phyloP scores from a whole-genome alignment of 805 yeast genomes.

The Yarrowia divulgata region DNA sequence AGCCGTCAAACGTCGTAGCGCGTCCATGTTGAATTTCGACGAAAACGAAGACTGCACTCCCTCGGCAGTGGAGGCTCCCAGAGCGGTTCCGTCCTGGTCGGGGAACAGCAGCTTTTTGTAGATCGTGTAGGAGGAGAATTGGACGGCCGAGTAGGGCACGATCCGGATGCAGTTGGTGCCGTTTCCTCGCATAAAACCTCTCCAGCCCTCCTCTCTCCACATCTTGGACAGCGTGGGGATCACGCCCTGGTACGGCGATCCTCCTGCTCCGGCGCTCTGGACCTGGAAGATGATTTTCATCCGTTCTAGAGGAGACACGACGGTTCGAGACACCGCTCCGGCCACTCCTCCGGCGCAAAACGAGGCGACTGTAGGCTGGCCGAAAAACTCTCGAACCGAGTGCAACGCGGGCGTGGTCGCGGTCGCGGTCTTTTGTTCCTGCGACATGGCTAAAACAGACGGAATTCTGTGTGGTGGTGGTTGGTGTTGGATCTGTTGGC shows the following conservation, averaged over 20 bases:
- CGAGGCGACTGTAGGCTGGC: conserved; percentile 62
- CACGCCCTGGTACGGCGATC: conserved; percentile 65
- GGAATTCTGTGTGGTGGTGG: background rate
- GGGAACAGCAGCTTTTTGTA: conserved; percentile 56
- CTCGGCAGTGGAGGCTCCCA: conserved; percentile 40
- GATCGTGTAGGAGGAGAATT: conserved; percentile 80
- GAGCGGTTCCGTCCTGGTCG: conserved; percentile 46
- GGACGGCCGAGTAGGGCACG: conserved; percentile 94
- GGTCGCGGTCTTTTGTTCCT: background rate
- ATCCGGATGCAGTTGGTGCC: conserved; percentile 88
- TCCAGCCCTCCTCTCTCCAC: conserved; percentile 90
- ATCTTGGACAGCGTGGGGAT: conserved; percentile 75
- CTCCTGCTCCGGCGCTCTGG: conserved; percentile 66
- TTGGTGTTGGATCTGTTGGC: background rate
- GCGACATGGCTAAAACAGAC: conserved; percentile 2
- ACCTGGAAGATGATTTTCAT: conserved; percentile 91
- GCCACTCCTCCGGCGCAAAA: conserved; percentile 96
- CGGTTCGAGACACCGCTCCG: conserved; percentile 92
- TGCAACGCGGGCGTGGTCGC: background rate
- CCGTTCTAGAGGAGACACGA: conserved; percentile 93
- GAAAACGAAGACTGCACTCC: conserved; percentile 22
- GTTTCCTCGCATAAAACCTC: conserved; percentile 90
- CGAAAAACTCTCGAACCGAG: conserved; percentile 34
- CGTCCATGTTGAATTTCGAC: conserved; percentile 50
- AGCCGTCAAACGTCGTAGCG: conserved; percentile 67